A percentile compares a stretch with the other conserved stretches of the same genome.
Conservation (phyloP, 768 basidiomycete species). For the Harrya chromipes region DNA sequence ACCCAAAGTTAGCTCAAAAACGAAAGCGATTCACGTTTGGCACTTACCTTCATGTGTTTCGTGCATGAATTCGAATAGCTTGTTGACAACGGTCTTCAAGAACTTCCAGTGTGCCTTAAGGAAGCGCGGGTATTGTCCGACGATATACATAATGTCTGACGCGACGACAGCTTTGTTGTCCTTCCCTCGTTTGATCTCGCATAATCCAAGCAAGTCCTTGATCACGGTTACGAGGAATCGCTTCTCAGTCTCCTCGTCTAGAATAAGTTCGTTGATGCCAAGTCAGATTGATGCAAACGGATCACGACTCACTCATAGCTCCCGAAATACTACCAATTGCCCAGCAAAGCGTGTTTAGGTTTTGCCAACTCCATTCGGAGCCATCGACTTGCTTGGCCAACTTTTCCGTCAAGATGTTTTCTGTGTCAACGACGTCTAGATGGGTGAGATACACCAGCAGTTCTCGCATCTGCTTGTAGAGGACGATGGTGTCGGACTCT, state of each 20-base stretch:
- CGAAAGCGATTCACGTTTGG: background rate
- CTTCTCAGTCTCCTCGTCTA: slow-evolving; percentile 98
- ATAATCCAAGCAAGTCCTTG: slow-evolving; percentile 95
- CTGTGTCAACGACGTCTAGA: slow-evolving; percentile 93
- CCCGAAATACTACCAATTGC: slow-evolving; percentile 99
- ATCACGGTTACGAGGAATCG: slow-evolving; percentile 98
- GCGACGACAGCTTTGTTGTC: slow-evolving; percentile 99
- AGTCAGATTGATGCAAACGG: background rate
- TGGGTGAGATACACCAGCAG: slow-evolving; percentile 97
- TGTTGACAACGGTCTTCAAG: slow-evolving; percentile 99
- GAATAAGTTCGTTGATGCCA: background rate
- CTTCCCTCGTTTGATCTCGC: slow-evolving; percentile 98
- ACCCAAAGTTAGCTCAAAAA: slow-evolving; percentile 1
- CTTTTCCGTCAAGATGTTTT: slow-evolving; percentile 97
- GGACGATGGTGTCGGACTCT: slow-evolving; percentile 95
- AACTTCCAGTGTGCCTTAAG: slow-evolving; percentile 99
- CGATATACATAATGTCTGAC: slow-evolving; percentile 97
- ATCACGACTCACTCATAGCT: slow-evolving; percentile 83
- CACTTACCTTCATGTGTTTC: slow-evolving; percentile 90
- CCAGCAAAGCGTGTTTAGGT: slow-evolving; percentile 98
- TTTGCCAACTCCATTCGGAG: slow-evolving; percentile 99
- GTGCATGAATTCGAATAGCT: slow-evolving; percentile 99
- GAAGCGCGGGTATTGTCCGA: slow-evolving; percentile 99
- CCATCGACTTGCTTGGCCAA: slow-evolving; percentile 96
- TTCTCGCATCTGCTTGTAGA: slow-evolving; percentile 99